Conservation (phyloP, 1,284 basidiomycete species). For the Athelia sp. region DNA sequence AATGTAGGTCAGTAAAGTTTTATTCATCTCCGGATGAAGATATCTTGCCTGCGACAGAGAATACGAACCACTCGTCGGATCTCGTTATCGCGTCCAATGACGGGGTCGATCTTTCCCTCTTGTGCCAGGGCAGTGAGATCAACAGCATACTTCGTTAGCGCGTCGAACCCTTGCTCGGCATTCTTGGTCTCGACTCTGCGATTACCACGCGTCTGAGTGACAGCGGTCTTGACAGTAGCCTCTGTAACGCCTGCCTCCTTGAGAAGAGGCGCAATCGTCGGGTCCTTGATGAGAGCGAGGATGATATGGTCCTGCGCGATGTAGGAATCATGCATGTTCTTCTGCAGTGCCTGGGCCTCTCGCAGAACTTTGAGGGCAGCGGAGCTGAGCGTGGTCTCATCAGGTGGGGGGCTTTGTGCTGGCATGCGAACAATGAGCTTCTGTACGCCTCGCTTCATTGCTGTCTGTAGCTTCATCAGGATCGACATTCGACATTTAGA, state of each 20-base stretch:
- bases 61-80: conserved; percentile 71
- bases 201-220: conserved; percentile 79
- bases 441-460: conserved; percentile 60
- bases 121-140: conserved; percentile 86
- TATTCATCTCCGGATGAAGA: neutral
- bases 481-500: conserved; percentile 31
- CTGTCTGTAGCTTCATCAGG: conserved; percentile 29
- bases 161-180: conserved; percentile 87
- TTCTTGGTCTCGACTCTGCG: conserved; percentile 76
- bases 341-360: conserved; percentile 78
- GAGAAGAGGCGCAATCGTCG: conserved; percentile 58
- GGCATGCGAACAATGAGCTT: conserved; percentile 75
- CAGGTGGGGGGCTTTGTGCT: conserved; percentile 80
- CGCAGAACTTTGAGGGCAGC: conserved; percentile 66
- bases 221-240: conserved; percentile 72
- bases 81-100: conserved; percentile 88
- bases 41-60: conserved; percentile 60
- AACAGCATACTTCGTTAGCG: conserved; percentile 77
- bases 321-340: conserved; percentile 89
- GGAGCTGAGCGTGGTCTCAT: conserved; percentile 66
- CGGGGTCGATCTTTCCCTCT: conserved; percentile 91
- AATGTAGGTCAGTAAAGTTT: neutral
- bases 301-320: conserved; percentile 89
- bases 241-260: conserved; percentile 76
- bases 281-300: conserved; percentile 66